Evolutionary conservation across 73 alveolate genomes (phyloP), one percentile per base, ranked within the genome.

Genomic region (Blepharisma stoltei): DNA sequence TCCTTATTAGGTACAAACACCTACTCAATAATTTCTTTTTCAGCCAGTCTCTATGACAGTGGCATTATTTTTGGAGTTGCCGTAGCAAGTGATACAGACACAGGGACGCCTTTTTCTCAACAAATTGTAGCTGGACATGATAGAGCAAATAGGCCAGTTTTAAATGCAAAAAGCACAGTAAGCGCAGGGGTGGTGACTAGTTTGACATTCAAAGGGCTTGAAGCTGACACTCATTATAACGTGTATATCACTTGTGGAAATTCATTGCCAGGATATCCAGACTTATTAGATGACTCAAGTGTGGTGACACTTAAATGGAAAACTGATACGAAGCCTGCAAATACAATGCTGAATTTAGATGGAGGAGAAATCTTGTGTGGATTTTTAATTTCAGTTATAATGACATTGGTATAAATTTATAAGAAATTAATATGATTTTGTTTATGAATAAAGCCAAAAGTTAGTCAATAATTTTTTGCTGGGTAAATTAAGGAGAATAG

Each of bases 61-160:
- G 89, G 89, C 6, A 43, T 20, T 5, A 18, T 81, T 32, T 81
- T 55, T 65, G 88, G 68, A 8, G 71, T 81, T 0, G 83, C 89
- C 52, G 81, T 81, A 9, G 8, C 71, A 7, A 70, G 70, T 11
- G 66, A 71, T 5, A 54, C 18, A n/a, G 85, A 81, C 54, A 77
- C 89, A 27, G 69, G 84, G 8, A 23, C 60, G 3, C 86, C 85
- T 5, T 32, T 55, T 6, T 67, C 80, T 6, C 75, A 54, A 38
- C 78, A 81, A 55, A 73, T 81, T 38, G 49, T 78, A 68, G 45
- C 67, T 54, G 85, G 85, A 21, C 71, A 38, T 55, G 83, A 81
- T 77, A 53, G 80, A 41, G 45, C 70, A 53, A 81, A 81, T 46
- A 41, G 83, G 47, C 71, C 76, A 21, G 43, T 69, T 50, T 52